Conservation (phyloP, 441 rosid genomes). For the Manihot esculenta region DNA sequence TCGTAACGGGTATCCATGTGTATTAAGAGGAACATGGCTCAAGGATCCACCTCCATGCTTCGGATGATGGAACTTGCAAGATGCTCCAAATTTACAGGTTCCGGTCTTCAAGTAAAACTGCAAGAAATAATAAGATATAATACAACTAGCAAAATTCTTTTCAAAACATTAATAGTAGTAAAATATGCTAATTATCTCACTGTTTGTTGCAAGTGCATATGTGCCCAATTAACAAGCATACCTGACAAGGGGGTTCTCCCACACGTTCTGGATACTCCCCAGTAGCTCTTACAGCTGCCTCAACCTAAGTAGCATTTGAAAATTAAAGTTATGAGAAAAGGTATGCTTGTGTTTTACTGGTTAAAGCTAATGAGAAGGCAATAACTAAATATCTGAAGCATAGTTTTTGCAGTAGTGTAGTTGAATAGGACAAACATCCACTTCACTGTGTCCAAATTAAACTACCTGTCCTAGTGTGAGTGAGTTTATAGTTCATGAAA, state of each 20-base stretch:
- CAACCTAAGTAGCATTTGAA: slow-evolving; percentile 55
- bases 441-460: too few relatives aligned
- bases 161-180: slow-evolving; percentile 4
- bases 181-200: too few relatives aligned
- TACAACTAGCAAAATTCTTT: neutral
- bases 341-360: neutral
- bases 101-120: slow-evolving; percentile 92
- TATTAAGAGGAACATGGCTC: slow-evolving; percentile 64
- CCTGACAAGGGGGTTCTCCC: slow-evolving; percentile 88
- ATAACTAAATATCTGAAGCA: neutral
- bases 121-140: slow-evolving; percentile 19
- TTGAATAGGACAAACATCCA: slow-evolving; percentile 6
- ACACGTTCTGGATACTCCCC: slow-evolving; percentile 90
- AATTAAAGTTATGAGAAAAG: slow-evolving; percentile 2
- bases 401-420: neutral
- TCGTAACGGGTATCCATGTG: slow-evolving; percentile 76
- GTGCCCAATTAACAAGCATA: slow-evolving; percentile 19
- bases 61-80: slow-evolving; percentile 97
- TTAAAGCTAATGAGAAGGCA: slow-evolving; percentile 5
- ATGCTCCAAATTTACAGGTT: slow-evolving; percentile 97
- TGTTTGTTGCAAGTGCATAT: neutral
- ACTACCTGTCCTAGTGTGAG: neutral
- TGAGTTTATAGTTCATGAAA: neutral
- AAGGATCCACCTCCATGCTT: slow-evolving; percentile 71
- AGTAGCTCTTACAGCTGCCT: slow-evolving; percentile 85